Evolutionary conservation across 306 rosid genomes (phyloP).

Genomic region (Betula pendula): DNA sequence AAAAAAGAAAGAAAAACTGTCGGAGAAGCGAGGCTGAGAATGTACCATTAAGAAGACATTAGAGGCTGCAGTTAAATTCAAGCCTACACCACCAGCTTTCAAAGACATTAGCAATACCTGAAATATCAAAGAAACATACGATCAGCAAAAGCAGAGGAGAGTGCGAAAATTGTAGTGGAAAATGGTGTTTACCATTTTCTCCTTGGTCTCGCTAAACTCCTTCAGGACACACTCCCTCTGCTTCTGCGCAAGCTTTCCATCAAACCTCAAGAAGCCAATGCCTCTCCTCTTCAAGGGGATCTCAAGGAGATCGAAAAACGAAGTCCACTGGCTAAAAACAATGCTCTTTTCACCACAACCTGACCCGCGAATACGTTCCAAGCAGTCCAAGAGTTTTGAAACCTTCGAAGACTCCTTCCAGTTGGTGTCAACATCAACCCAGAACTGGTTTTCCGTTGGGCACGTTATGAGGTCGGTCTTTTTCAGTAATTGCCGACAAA

Average conservation of each 20-base stretch:
- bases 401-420: slow-evolving; percentile 25
- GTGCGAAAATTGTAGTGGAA: neutral
- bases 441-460: slow-evolving; percentile 61
- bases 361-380: too few species aligned
- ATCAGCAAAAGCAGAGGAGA: neutral
- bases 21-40: neutral
- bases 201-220: slow-evolving; percentile 58
- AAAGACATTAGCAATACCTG: slow-evolving; percentile 82
- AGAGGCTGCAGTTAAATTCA: slow-evolving; percentile 88
- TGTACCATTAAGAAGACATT: slow-evolving; percentile 77
- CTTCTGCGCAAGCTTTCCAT: slow-evolving; percentile 45
- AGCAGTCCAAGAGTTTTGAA: neutral
- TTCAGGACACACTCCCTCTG: slow-evolving; percentile 67
- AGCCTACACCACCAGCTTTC: slow-evolving; percentile 91
- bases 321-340: too few species aligned
- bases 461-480: slow-evolving; percentile 59
- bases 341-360: too few species aligned
- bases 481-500: slow-evolving; percentile 56
- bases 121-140: neutral
- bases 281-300: too few species aligned
- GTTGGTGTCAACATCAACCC: slow-evolving; percentile 63
- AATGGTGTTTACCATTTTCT: slow-evolving; percentile 52
- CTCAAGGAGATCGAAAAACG: too few species aligned
- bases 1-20: neutral
- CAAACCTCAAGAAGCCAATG: too few species aligned